These are phyloP conservation scores for Oropetium thomaeum DNA, from an alignment of 176 grass and related monocot species.

Conservation along the genomic window DNA sequence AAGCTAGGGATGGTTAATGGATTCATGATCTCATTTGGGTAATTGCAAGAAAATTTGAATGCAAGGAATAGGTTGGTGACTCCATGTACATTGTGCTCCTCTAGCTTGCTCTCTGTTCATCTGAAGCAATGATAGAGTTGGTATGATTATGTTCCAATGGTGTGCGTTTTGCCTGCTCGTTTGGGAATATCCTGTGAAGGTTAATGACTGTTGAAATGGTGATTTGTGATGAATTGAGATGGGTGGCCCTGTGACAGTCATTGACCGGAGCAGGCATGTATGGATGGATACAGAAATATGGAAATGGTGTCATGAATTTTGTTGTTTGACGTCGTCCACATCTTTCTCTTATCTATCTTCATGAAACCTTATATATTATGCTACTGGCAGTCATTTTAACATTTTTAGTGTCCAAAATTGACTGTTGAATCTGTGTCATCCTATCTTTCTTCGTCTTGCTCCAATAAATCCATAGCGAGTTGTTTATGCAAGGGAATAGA, in stretches of 20 bases:
- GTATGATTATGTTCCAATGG: background rate
- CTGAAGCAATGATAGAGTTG: background rate
- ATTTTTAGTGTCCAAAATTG: background rate
- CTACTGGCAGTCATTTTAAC: no score
- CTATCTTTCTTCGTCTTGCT: no score
- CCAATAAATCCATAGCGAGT: no score
- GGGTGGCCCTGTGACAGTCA: background rate
- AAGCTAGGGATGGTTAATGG: conserved; percentile 39
- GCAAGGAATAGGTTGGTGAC: background rate
- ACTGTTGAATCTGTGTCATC: background rate
- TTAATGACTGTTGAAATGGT: background rate
- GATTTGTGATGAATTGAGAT: background rate
- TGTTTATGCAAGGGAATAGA: no score
- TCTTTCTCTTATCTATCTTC: background rate
- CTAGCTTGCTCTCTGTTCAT: background rate
- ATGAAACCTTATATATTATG: background rate
- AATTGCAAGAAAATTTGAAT: conserved; percentile 1
- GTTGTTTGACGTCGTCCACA: background rate
- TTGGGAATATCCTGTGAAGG: background rate
- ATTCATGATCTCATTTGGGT: background rate
- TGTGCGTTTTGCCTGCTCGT: background rate
- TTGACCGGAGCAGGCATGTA: background rate
- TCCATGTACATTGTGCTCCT: background rate
- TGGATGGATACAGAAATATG: background rate
- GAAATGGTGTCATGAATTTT: background rate